Conservation (phyloP, 306 rosid species). For the Prosopis cineraria region DNA sequence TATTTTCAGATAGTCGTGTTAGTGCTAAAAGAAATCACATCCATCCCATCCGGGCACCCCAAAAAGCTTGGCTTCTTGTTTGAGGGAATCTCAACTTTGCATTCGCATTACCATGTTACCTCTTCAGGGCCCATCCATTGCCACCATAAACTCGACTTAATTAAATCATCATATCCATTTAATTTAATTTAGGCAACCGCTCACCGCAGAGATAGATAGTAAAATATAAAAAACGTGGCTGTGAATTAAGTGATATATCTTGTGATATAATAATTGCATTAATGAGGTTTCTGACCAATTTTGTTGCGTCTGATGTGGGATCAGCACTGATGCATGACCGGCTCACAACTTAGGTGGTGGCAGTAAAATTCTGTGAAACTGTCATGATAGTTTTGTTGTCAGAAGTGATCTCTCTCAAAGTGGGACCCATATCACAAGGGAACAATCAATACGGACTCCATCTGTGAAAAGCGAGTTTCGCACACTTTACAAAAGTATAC, state of each 20-base stretch:
- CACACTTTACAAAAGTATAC: too few species aligned
- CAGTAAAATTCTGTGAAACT: slow-evolving; percentile 32
- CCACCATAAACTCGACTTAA: too few species aligned
- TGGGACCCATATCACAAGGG: slow-evolving; percentile 23
- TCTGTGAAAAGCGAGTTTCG: slow-evolving; percentile 18
- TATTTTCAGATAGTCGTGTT: slow-evolving; percentile 48
- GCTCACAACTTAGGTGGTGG: background rate
- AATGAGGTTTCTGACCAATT: slow-evolving; percentile 20
- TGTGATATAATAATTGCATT: background rate
- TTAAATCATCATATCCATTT: too few species aligned
- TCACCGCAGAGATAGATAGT: too few species aligned
- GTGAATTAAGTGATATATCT: slow-evolving; percentile 25
- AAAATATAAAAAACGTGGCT: slow-evolving; percentile 12
- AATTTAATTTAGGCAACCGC: too few species aligned
- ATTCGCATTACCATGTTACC: too few species aligned
- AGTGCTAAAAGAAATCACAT: slow-evolving; percentile 44
- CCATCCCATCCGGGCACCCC: slow-evolving; percentile 33
- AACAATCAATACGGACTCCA: slow-evolving; percentile 31
- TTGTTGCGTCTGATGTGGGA: slow-evolving; percentile 24
- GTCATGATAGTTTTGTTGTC: slow-evolving; percentile 25
- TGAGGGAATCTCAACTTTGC: slow-evolving; percentile 32
- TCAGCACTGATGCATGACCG: slow-evolving; percentile 38
- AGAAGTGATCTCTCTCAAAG: background rate
- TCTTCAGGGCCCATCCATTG: too few species aligned
- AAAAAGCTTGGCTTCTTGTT: slow-evolving; percentile 37